phyloP scores from a whole-genome alignment of 371 early-diverging fungal genomes.

The Zychaea mexicana region DNA sequence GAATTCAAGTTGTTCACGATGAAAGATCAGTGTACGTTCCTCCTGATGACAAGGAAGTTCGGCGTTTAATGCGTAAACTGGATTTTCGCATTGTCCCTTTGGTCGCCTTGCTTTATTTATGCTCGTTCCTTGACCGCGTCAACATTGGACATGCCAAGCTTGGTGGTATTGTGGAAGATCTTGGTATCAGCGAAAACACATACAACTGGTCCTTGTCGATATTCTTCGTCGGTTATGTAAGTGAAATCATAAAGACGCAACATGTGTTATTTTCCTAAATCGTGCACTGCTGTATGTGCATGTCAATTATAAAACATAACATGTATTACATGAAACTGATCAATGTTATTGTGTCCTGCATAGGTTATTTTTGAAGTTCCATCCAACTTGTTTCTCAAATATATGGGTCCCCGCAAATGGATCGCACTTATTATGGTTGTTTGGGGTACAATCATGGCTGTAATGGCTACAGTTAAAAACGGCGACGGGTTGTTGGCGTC shows the following conservation, averaged over 20 bases:
- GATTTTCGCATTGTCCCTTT: slow-evolving; percentile 19
- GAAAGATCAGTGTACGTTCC: background rate
- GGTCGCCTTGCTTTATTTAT: slow-evolving; percentile 50
- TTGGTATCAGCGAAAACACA: slow-evolving; percentile 41
- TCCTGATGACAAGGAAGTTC: slow-evolving; percentile 1
- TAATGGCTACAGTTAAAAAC: slow-evolving; percentile 32
- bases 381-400: slow-evolving; percentile 38
- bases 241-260: slow-evolving; percentile 15
- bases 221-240: slow-evolving; percentile 64
- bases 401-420: slow-evolving; percentile 60
- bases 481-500: slow-evolving; percentile 50
- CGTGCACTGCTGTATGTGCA: background rate
- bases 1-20: background rate
- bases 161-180: slow-evolving; percentile 45
- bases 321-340: background rate
- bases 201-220: slow-evolving; percentile 65
- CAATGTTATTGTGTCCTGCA: background rate
- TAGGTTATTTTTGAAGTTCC: slow-evolving; percentile 4
- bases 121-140: slow-evolving; percentile 55
- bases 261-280: background rate
- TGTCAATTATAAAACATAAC: too few relatives aligned
- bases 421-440: slow-evolving; percentile 10
- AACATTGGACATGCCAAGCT: slow-evolving; percentile 62
- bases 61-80: background rate
- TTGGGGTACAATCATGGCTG: slow-evolving; percentile 8